phyloP scores from a whole-genome alignment of 2,329 filamentous ascomycete genomes.

The Pezicula neosporulosa region DNA sequence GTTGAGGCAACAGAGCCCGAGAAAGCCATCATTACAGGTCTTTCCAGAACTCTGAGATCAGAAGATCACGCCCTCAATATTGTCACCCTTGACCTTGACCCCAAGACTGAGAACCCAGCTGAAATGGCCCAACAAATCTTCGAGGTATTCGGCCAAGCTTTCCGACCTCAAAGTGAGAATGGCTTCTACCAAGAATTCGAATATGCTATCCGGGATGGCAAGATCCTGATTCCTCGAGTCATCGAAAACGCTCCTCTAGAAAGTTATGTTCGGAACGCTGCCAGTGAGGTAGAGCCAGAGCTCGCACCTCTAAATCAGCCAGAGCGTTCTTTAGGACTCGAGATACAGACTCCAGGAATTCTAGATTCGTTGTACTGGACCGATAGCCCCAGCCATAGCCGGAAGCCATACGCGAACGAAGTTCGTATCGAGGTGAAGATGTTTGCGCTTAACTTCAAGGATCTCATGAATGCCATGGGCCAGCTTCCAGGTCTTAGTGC shows the following conservation, averaged over 20 bases:
- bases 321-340: background rate
- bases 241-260: background rate
- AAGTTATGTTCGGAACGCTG: background rate
- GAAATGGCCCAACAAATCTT: background rate
- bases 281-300: background rate
- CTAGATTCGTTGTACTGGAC: conserved; percentile 1
- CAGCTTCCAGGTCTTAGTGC: conserved; percentile 17
- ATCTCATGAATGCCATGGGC: conserved; percentile 29
- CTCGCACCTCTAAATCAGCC: background rate
- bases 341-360: conserved; percentile 2
- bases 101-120: background rate
- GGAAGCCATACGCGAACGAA: background rate
- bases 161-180: background rate
- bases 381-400: background rate
- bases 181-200: background rate
- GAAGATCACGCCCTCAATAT: background rate
- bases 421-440: conserved; percentile 17
- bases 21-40: background rate
- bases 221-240: background rate
- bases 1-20: conserved; percentile 20
- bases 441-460: conserved; percentile 24
- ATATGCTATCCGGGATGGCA: background rate
- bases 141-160: background rate
- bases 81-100: background rate
- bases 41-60: background rate